Base-by-base conservation (phyloP, 306 rosid species). In the Quercus cerris region DNA sequence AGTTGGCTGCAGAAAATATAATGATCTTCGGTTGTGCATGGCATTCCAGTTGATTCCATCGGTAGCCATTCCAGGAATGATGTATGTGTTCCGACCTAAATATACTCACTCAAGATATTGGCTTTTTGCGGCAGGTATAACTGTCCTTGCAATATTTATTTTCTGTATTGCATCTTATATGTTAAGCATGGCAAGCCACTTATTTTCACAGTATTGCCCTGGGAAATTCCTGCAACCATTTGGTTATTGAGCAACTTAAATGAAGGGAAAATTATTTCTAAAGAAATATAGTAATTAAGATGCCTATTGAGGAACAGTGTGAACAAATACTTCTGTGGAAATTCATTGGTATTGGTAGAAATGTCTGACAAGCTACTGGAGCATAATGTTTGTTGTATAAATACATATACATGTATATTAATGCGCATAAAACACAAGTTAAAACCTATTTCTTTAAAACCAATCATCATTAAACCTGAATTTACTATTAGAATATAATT, bases 91-190 rank as follows among this genome's bases (percentile, higher is more conserved):
- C 74, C 84, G 77, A 62, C 84, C 91, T 81, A 89, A 84, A 56
- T 91, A 89, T 71, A 86, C 90, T 76, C 89, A 87, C 83, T 84
- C 90, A 71, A 84, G 86, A 84, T 91, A 81, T 77, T 91, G 93
- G 96, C 82, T 91, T 76, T 80, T 84, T 80, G 86, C 90, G 4
- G 63, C 86, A 77, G 91, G 96, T 89, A 77, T 57, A 75, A 72
- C 69, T 57, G 49, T 30, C 69, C 80, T 56, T 71, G 14, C 20
- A 20, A 18, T 20, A 1, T 69, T 35, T 74, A 63, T 63, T 28
- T 63, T 28, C 13, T 31, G 38, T 67, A 70, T 8, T 44, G 58
- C 33, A 73, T 73, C 71, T 20, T 1, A 28, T 81, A 20, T 55
- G 75, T 71, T 57, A 23, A 5, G 44, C 25, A 17, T 68, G 56